Conservation (phyloP, 2,329 filamentous ascomycete species). For the Clonostachys solani region DNA sequence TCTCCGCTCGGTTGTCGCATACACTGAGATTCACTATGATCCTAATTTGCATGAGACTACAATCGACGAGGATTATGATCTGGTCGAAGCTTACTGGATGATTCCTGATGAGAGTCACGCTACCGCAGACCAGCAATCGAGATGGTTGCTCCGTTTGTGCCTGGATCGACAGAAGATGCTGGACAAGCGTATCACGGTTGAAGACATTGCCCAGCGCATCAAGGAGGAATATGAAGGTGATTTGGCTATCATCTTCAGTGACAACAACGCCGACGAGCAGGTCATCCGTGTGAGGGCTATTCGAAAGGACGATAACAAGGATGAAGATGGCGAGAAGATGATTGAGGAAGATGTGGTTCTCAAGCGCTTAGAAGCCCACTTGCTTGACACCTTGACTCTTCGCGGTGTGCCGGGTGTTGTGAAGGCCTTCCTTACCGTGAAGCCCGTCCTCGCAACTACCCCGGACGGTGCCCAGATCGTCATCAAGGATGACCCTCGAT, state of each 20-base stretch:
- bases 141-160: constrained; percentile 91
- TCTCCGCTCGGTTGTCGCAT: constrained; percentile 82
- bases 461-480: constrained; percentile 70
- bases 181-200: constrained; percentile 87
- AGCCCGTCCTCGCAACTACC: constrained; percentile 61
- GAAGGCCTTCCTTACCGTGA: constrained; percentile 87
- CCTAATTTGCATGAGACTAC: constrained; percentile 82
- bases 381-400: constrained; percentile 85
- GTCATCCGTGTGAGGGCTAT: constrained; percentile 90
- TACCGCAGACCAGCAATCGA: constrained; percentile 70
- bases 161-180: constrained; percentile 92
- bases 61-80: constrained; percentile 83
- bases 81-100: constrained; percentile 96
- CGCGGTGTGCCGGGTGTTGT: constrained; percentile 88
- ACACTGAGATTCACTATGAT: constrained; percentile 97
- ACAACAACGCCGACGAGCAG: constrained; percentile 95
- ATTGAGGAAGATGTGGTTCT: constrained; percentile 89
- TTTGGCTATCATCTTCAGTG: constrained; percentile 90
- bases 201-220: constrained; percentile 85
- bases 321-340: constrained; percentile 56
- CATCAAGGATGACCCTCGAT: constrained; percentile 68
- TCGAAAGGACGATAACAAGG: constrained; percentile 63
- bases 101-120: constrained; percentile 74
- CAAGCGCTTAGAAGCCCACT: constrained; percentile 85
- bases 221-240: constrained; percentile 84